A percentile compares a stretch with the other conserved stretches of the same genome.
These are phyloP conservation scores for Geotrichum ghanense DNA, from an alignment of 805 yeast genomes.

Conservation along the genomic window DNA sequence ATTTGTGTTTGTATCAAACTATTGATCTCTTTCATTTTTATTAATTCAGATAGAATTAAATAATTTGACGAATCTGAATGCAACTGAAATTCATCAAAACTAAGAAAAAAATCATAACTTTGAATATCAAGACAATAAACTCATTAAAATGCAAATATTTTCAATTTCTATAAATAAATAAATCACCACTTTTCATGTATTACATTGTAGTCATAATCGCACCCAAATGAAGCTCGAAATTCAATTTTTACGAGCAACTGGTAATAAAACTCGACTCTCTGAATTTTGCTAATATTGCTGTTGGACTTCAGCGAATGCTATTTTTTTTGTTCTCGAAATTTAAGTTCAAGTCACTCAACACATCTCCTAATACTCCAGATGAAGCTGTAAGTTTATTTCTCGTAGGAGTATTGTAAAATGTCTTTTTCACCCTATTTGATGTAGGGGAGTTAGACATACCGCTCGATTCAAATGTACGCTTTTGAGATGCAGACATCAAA, in stretches of 20 bases:
- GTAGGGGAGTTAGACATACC: neutral
- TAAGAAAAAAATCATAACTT: no score
- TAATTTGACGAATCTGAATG: no score
- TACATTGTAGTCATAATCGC: no score
- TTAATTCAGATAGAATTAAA: no score
- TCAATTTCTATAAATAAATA: conserved; percentile 1
- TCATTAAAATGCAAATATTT: neutral
- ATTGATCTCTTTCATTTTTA: no score
- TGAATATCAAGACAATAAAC: neutral
- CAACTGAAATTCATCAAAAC: no score
- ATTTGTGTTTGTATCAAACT: no score
- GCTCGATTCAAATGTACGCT: neutral
- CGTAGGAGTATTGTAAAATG: neutral
- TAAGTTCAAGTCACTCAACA: neutral
- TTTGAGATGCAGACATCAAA: neutral
- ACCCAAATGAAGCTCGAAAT: no score
- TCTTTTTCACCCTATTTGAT: neutral
- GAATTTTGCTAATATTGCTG: no score
- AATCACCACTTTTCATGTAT: no score
- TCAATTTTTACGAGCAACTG: no score
- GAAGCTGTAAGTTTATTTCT: neutral
- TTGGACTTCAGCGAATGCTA: neutral
- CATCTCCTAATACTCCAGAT: neutral
- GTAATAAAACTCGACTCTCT: no score
- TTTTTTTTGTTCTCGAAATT: neutral